Evolutionary conservation across 1,284 basidiomycete genomes (phyloP), one percentile per base, ranked within the genome.

Genomic region (Inonotus obliquus): DNA sequence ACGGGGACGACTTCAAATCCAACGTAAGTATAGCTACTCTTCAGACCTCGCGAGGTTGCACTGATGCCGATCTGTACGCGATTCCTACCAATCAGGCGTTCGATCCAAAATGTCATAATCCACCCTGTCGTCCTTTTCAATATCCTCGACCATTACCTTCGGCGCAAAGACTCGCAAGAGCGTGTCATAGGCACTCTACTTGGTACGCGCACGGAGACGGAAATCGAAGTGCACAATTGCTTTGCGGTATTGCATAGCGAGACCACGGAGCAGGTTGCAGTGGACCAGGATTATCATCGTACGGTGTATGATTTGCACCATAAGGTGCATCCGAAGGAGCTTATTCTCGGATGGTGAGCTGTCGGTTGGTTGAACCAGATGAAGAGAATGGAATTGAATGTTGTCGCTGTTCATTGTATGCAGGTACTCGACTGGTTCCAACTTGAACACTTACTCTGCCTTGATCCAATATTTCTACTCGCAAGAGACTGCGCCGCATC

Each of bases 391-490:
- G 4, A 21, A 14, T 3, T 23, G 39, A 13, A n/a, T 62, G 27
- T 21, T 5, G 19, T 64, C 69, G 62, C 10, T 65, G 66, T 32
- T 39, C 3, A 19, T 37, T 47, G 29, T 53, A 9, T 60, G 11
- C 69, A 94, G 92, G 91, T 95, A 95, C 76, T 93, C 93, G 19
- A 95, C 93, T 21, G 89, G 90, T 65, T 90, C 91, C 2, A 87
- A 91, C 66, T 83, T 99, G 63, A 96, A 97, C 79, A 93, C 92
- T 14, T 96, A 96, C 80, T 96, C 95, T 49, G 95, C 97, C 21
- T 83, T 99, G 66, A 97, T 99, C 71, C 97, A 99, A 82, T 96
- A 98, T 77, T 98, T 98, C 77, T 99, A 97, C 76, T 87, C 92
- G 44, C 86, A 91, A 81, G 94, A 99, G 76, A 95, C 93, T 2